A percentile compares a stretch with the other conserved stretches of the same genome.
These are phyloP conservation scores for Epichloe baconii DNA, from an alignment of 2,329 filamentous ascomycete species.

Conservation along the genomic window DNA sequence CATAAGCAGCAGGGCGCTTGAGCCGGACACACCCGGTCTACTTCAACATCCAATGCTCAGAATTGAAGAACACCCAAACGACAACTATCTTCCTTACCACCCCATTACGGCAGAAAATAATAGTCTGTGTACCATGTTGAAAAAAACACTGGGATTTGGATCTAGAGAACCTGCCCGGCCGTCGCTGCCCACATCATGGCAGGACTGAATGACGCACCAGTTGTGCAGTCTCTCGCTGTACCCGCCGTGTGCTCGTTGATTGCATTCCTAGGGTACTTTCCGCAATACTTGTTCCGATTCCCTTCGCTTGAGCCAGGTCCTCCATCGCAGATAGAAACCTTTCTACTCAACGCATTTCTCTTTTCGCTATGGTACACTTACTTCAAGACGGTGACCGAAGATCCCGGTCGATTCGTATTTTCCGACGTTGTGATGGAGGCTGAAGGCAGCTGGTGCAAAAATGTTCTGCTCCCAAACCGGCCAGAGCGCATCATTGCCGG, in stretches of 20 bases:
- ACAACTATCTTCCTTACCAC: too few species aligned
- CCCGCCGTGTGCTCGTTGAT: constrained; percentile 55
- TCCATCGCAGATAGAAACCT: constrained; percentile 40
- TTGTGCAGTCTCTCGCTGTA: constrained; percentile 47
- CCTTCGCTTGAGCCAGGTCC: constrained; percentile 45
- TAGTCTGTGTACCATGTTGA: not conserved
- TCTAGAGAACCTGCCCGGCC: not conserved
- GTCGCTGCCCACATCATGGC: constrained; percentile 20
- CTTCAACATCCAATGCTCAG: not conserved
- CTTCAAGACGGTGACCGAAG: constrained; percentile 42
- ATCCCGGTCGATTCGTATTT: constrained; percentile 43
- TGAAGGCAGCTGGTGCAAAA: constrained; percentile 52
- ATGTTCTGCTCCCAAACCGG: constrained; percentile 61
- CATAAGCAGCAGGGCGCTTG: not conserved
- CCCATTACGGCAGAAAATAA: too few species aligned
- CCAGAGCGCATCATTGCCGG: constrained; percentile 70
- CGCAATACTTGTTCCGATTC: constrained; percentile 56
- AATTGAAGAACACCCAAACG: too few species aligned
- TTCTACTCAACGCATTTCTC: constrained; percentile 54
- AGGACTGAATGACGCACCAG: constrained; percentile 27
- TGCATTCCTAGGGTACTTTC: constrained; percentile 55
- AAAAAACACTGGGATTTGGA: not conserved
- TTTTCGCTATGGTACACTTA: constrained; percentile 57
- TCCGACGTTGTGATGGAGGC: constrained; percentile 21
- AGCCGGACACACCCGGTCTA: not conserved